A percentile compares a stretch with the other conserved stretches of the same genome.
phyloP scores from a whole-genome alignment of 805 yeast species.

The Yarrowia divulgata region DNA sequence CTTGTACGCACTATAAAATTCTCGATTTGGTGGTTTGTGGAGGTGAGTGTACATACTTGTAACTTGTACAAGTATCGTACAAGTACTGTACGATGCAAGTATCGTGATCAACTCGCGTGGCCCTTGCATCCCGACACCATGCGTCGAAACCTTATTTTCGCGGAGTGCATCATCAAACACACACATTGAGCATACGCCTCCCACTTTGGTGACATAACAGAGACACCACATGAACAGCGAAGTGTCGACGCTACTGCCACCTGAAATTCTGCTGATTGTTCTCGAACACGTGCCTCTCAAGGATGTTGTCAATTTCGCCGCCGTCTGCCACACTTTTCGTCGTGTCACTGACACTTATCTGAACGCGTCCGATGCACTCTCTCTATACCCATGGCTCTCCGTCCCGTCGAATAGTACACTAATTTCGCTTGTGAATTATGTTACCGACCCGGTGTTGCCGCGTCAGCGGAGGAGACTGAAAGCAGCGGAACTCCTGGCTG shows the following conservation, averaged over 20 bases:
- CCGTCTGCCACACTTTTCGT: slow-evolving; percentile 1
- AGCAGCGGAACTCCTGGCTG: neutral
- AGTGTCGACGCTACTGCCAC: neutral
- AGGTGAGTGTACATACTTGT: no score
- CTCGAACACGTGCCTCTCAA: slow-evolving; percentile 4
- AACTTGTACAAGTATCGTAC: no score
- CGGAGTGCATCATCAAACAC: neutral
- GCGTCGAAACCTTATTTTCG: slow-evolving; percentile 1
- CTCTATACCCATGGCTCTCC: slow-evolving; percentile 6
- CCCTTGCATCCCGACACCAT: neutral
- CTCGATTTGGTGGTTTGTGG: no score
- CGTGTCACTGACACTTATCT: slow-evolving; percentile 1
- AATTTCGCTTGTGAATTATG: slow-evolving; percentile 16
- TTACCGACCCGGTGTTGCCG: neutral
- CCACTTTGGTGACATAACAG: slow-evolving; percentile 10
- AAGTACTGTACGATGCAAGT: no score
- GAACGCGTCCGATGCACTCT: neutral
- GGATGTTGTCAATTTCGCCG: slow-evolving; percentile 2
- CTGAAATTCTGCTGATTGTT: slow-evolving; percentile 8
- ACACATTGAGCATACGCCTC: neutral
- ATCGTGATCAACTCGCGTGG: no score
- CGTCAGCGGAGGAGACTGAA: neutral
- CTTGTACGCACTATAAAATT: no score
- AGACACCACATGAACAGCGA: slow-evolving; percentile 6
- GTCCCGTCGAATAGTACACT: slow-evolving; percentile 5